A percentile compares a stretch with the other conserved stretches of the same genome.
Conservation (phyloP, 2,329 filamentous ascomycete species). For the Colletotrichum lentis region DNA sequence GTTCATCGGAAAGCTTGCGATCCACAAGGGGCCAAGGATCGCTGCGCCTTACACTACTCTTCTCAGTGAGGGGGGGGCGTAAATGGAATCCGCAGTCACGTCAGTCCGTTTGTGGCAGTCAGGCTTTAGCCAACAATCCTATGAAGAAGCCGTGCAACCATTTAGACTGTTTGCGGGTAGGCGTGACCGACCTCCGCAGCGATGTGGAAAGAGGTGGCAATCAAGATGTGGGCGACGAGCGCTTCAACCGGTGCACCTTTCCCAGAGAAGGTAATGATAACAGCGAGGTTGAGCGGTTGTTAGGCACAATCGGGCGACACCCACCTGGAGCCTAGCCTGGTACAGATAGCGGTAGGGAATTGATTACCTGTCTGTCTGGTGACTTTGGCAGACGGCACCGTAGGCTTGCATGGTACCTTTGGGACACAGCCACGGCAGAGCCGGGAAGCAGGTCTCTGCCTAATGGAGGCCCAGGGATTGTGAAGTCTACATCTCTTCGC, state of each 20-base stretch:
- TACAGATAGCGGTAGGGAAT: too few species aligned
- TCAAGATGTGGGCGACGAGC: neutral
- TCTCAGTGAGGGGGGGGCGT: too few species aligned
- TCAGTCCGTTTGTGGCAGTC: neutral
- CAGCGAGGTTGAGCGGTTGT: neutral
- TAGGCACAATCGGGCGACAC: conserved; percentile 2
- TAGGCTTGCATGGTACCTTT: neutral
- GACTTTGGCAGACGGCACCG: neutral
- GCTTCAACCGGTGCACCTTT: neutral
- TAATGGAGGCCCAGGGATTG: neutral
- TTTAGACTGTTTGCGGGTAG: neutral
- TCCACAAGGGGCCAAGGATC: neutral
- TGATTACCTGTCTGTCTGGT: neutral
- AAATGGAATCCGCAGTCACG: neutral
- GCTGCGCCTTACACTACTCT: neutral
- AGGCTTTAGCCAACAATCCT: neutral
- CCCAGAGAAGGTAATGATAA: neutral
- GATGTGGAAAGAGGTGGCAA: neutral
- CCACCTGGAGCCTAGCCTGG: too few species aligned
- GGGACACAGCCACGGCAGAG: neutral
- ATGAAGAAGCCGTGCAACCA: neutral
- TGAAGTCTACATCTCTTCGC: neutral
- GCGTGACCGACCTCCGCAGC: neutral
- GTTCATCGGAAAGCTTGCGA: neutral
- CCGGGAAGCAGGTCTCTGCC: conserved; percentile 9